These are phyloP conservation scores for Phylloporus sp. DNA, from an alignment of 768 basidiomycete species.

Conservation along the genomic window DNA sequence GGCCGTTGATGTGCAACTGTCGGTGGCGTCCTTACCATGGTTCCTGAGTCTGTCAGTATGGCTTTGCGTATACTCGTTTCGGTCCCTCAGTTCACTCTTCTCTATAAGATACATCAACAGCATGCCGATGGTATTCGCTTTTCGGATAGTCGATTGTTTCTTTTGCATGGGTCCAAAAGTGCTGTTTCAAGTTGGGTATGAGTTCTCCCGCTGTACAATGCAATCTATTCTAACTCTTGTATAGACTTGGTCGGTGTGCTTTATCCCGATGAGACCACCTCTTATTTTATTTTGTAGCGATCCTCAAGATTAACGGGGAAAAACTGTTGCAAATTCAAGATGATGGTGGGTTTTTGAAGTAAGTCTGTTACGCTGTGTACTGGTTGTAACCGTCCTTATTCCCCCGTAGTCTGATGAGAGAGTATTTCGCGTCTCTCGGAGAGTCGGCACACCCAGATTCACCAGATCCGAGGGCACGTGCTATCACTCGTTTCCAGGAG, in stretches of 20 bases:
- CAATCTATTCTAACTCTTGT: constrained; percentile 11
- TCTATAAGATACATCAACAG: constrained; percentile 75
- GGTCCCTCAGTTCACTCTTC: not conserved
- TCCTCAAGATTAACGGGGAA: constrained; percentile 96
- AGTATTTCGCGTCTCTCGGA: constrained; percentile 90
- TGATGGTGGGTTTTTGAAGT: constrained; percentile 96
- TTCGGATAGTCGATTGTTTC: constrained; percentile 96
- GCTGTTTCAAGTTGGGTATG: constrained; percentile 94
- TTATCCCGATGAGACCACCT: not conserved
- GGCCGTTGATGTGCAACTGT: constrained; percentile 90
- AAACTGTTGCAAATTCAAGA: constrained; percentile 90
- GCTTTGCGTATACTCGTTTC: constrained; percentile 5
- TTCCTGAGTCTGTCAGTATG: constrained; percentile 87
- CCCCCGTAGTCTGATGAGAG: constrained; percentile 75
- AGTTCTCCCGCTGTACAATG: not conserved
- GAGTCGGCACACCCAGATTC: constrained; percentile 93
- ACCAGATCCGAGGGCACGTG: constrained; percentile 80
- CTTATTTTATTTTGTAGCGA: constrained; percentile 51
- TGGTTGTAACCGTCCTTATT: not conserved
- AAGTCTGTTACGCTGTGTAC: constrained; percentile 19
- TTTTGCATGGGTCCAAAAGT: constrained; percentile 99
- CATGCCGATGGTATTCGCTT: constrained; percentile 97
- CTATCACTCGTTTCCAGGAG: constrained; percentile 97
- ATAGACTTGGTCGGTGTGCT: constrained; percentile 51
- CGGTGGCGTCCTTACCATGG: constrained; percentile 96